Conservation (phyloP, 176 grass and related monocot genomes). For the sorghum (Sorghum bicolor) region DNA sequence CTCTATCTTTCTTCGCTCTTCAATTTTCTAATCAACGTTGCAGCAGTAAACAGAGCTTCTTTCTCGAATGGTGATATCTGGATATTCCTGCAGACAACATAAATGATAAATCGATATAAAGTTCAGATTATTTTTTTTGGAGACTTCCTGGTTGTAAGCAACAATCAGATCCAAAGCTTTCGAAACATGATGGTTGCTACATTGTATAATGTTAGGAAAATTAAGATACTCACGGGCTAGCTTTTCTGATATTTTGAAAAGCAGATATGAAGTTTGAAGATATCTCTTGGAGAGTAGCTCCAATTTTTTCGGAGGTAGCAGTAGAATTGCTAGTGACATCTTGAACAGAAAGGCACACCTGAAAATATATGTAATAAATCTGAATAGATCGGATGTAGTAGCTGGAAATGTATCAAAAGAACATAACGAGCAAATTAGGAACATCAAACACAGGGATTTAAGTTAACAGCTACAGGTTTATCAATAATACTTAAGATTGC, state of each 20-base stretch:
- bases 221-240: conserved; percentile 45
- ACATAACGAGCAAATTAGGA: background rate
- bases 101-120: conserved; percentile 2
- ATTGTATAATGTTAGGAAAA: background rate
- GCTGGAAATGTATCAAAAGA: conserved; percentile 14
- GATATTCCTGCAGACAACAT: conserved; percentile 38
- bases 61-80: conserved; percentile 67
- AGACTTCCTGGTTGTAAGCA: conserved; percentile 19
- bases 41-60: conserved; percentile 74
- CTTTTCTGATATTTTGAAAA: conserved; percentile 58
- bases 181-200: conserved; percentile 7
- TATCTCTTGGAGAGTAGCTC: conserved; percentile 53
- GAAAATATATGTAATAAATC: conserved; percentile 20
- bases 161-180: conserved; percentile 5
- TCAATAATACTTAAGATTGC: background rate
- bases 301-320: conserved; percentile 51
- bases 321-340: conserved; percentile 27
- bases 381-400: background rate
- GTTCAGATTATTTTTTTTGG: background rate
- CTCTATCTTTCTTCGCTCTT: conserved; percentile 21
- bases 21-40: conserved; percentile 32
- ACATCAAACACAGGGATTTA: conserved; percentile 1
- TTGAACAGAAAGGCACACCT: conserved; percentile 57
- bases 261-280: conserved; percentile 65
- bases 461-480: conserved; percentile 6